Percentiles rank a stretch among this genome's conserved stretches.
Evolutionary conservation across 2,329 filamentous ascomycete genomes (phyloP).

Genomic region (Tolypocladium amazonense): DNA sequence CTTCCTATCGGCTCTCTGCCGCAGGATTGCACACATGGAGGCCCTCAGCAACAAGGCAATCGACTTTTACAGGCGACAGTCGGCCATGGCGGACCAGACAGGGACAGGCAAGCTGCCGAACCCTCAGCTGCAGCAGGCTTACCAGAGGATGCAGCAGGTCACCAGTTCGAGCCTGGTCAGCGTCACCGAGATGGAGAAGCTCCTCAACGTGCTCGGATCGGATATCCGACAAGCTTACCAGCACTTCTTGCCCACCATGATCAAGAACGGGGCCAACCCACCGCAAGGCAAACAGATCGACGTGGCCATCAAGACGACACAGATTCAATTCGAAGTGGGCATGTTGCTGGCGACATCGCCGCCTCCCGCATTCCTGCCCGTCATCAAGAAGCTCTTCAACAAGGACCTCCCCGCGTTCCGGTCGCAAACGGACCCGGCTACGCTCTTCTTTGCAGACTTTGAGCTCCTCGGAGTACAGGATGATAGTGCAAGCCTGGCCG

Average conservation of each 20-base stretch:
- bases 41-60: conserved; percentile 35
- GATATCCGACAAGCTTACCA: conserved; percentile 43
- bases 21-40: conserved; percentile 50
- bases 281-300: conserved; percentile 32
- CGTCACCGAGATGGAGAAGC: conserved; percentile 50
- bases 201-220: conserved; percentile 38
- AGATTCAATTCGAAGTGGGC: conserved; percentile 37
- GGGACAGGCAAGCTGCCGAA: conserved; percentile 30
- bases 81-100: conserved; percentile 27
- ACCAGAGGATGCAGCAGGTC: conserved; percentile 42
- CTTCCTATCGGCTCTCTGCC: conserved; percentile 59
- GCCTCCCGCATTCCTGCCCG: conserved; percentile 35
- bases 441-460: conserved; percentile 64
- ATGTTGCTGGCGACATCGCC: conserved; percentile 40
- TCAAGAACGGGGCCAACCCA: conserved; percentile 35
- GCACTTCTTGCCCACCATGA: conserved; percentile 30
- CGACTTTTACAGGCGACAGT: conserved; percentile 37
- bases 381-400: conserved; percentile 56
- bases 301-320: conserved; percentile 31
- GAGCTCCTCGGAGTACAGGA: conserved; percentile 56
- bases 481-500: conserved; percentile 36
- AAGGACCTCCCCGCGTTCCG: conserved; percentile 48
- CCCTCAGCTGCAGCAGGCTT: conserved; percentile 44
- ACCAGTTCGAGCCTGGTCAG: conserved; percentile 43
- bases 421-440: conserved; percentile 50